Evolutionary conservation across 148 eudicot genomes (phyloP), one percentile per base, ranked within the genome.

Genomic region (Selenicereus undatus): DNA sequence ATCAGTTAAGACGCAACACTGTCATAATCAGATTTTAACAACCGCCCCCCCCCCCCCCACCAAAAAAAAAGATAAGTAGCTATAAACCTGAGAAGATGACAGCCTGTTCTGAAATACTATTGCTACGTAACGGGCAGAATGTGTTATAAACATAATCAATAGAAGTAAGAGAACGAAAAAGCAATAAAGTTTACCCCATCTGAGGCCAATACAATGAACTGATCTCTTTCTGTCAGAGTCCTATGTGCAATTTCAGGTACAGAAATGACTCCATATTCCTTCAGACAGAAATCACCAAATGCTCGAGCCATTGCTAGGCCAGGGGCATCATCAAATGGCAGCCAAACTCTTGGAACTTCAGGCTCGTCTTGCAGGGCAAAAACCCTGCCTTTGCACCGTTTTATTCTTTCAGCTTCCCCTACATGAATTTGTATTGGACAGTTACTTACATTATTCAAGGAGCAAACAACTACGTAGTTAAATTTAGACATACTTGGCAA

Each of bases 281-380:
- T 97, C 81, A 97, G 82, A 82, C 99, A 97, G 70, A 94, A 97
- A 80, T 97, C 99, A 52, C 99, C 99, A 83, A 97, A 97, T 80
- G 99, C 99, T 74, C 99, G 93, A 58, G 99, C 99, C 99, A 97
- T 97, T 76, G 99, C 99, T 83, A 97, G 85, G 76, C 99, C 98
- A 82, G 99, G 99, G 74, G 99, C 99, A 89, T 97, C 95, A 83
- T 94, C 99, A 87, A 89, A 97, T 30, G 99, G 99, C 45, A 97
- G 86, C 98, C 99, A 97, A 85, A 97, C 99, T 83, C 99, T 90
- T 66, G 88, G 89, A 80, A 97, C 99, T 85, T 97, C 99, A 77
- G 99, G 99, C 80, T 97, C 99, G 83, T 97, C 99, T 90, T 94
- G 96, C 86, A 97, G 87, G 22, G 99, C 98, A 85, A 97, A 97